phyloP scores from a whole-genome alignment of 2,329 filamentous ascomycete genomes.

The Botrytis fragariae region DNA sequence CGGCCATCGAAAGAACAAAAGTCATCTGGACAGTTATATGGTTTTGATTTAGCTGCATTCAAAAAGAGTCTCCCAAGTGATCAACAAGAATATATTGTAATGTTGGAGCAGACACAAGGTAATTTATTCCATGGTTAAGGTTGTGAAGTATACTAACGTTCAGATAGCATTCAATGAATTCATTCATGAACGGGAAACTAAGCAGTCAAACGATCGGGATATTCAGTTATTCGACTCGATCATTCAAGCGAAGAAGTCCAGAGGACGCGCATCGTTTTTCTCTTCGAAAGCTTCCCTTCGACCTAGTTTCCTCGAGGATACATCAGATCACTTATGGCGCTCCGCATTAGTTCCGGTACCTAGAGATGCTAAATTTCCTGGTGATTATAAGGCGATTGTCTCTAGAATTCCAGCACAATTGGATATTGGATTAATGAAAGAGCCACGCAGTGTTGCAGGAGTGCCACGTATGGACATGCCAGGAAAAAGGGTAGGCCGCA shows the following conservation, averaged over 20 bases:
- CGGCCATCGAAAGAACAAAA: conserved; percentile 60
- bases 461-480: conserved; percentile 58
- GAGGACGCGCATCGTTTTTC: conserved; percentile 59
- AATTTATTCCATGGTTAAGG: conserved; percentile 26
- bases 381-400: conserved; percentile 59
- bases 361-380: conserved; percentile 57
- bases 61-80: conserved; percentile 63
- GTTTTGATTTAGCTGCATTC: conserved; percentile 65
- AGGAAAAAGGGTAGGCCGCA: conserved; percentile 37
- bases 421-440: conserved; percentile 84
- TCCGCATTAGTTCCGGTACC: conserved; percentile 60
- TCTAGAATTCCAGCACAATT: conserved; percentile 76
- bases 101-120: conserved; percentile 68
- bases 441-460: conserved; percentile 85
- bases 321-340: conserved; percentile 76
- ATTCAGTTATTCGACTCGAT: conserved; percentile 82
- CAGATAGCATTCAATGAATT: conserved; percentile 71
- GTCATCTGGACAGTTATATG: conserved; percentile 57
- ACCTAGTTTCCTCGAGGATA: conserved; percentile 67
- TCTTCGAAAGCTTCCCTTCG: conserved; percentile 33
- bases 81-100: conserved; percentile 61
- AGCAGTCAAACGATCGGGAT: conserved; percentile 57
- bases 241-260: conserved; percentile 71
- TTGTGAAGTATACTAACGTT: conserved; percentile 44
- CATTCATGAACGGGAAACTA: conserved; percentile 75